These are phyloP conservation scores for Trichoderma pleuroti DNA, from an alignment of 2,329 filamentous ascomycete species.

Conservation along the genomic window DNA sequence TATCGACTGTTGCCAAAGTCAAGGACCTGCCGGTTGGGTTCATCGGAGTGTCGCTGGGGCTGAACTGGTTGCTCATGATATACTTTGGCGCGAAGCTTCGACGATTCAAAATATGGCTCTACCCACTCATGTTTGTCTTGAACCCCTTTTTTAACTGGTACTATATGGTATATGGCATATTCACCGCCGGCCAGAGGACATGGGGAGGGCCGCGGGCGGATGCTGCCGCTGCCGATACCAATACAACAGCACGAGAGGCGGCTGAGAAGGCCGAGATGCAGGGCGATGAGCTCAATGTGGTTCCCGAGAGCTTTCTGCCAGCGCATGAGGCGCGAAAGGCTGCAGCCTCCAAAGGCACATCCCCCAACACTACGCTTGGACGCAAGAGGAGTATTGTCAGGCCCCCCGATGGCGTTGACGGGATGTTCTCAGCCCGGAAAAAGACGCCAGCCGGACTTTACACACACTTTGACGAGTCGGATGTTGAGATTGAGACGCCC, in stretches of 20 bases:
- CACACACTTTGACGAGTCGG: constrained; percentile 43
- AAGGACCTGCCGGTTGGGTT: constrained; percentile 84
- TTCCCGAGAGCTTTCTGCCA: constrained; percentile 77
- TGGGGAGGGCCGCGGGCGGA: constrained; percentile 95
- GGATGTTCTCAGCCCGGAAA: constrained; percentile 71
- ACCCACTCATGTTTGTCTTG: constrained; percentile 90
- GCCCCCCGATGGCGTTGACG: constrained; percentile 71
- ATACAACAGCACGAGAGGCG: constrained; percentile 77
- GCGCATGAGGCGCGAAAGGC: constrained; percentile 49
- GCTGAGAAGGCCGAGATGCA: constrained; percentile 73
- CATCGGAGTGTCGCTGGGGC: constrained; percentile 83
- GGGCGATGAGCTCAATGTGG: constrained; percentile 85
- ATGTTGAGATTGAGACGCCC: constrained; percentile 7
- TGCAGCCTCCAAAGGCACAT: constrained; percentile 28
- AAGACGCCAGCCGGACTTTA: constrained; percentile 67
- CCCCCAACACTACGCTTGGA: constrained; percentile 35
- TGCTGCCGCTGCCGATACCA: constrained; percentile 71
- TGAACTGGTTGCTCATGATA: constrained; percentile 94
- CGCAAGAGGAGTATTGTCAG: constrained; percentile 58
- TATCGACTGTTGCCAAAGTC: constrained; percentile 77
- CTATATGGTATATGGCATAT: constrained; percentile 96
- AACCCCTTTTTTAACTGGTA: constrained; percentile 99
- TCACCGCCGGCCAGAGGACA: constrained; percentile 88
- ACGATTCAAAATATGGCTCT: constrained; percentile 90
- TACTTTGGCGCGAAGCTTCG: constrained; percentile 88